Conservation (phyloP, 306 rosid species). For the Crotalaria pallida region DNA sequence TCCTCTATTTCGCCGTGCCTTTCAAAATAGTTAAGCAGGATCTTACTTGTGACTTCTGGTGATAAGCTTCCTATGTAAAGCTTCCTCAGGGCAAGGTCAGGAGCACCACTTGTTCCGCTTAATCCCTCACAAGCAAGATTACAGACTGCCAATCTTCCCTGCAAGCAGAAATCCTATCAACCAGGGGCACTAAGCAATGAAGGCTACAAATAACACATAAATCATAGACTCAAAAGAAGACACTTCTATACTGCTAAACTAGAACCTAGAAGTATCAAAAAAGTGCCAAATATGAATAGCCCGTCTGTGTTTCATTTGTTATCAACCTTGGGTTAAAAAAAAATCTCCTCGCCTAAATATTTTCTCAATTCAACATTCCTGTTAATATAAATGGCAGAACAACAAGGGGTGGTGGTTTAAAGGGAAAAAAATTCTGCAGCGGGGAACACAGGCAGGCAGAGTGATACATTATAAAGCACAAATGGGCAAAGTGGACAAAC, state of each 20-base stretch:
- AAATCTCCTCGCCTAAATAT: not conserved
- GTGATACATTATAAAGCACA: not conserved
- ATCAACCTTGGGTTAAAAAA: not conserved
- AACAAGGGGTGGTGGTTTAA: not conserved
- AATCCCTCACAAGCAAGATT: constrained; percentile 65
- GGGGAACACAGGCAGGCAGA: not conserved
- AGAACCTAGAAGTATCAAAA: not conserved
- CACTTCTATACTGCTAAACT: not conserved
- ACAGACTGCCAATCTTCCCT: constrained; percentile 77
- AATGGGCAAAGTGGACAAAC: not conserved
- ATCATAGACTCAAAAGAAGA: not conserved
- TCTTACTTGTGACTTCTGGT: constrained; percentile 66
- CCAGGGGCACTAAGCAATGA: not conserved
- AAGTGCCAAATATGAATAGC: not conserved
- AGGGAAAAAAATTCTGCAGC: not conserved
- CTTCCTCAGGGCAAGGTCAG: constrained; percentile 70
- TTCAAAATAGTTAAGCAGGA: constrained; percentile 49
- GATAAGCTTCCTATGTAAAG: constrained; percentile 73
- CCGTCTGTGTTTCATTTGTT: not conserved
- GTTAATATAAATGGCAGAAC: not conserved
- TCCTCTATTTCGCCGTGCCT: constrained; percentile 80
- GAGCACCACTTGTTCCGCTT: constrained; percentile 51
- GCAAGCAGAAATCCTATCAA: constrained; percentile 13
- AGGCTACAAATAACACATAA: not conserved
- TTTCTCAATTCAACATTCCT: not conserved